Base-by-base conservation (phyloP, 768 basidiomycete species). In the Pisolithus albus region DNA sequence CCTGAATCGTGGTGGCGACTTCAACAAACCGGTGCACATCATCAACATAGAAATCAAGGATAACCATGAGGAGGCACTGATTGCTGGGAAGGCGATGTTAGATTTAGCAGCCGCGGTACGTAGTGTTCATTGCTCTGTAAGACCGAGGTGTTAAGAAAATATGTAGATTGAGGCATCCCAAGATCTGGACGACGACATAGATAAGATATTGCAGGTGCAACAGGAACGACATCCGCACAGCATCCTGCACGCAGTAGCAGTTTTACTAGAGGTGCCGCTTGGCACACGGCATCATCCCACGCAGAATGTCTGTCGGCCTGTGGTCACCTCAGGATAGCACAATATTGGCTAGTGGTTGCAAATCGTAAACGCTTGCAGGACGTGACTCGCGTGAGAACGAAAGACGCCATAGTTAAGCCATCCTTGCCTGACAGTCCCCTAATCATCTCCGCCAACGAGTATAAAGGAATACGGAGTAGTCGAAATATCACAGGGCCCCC, bases 1-100 rank as follows among this genome's bases (percentile, higher is more conserved):
- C 13, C 74, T 98, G 52, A 70, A 76, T 30, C 80, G 91, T 58
- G 93, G 92, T 26, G 91, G 96, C 4, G 94, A 98, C 52, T 85
- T 83, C 63, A 97, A 92, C 72, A 85, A 85, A 54, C 88, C 94
- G 2, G 92, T 98, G 16, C 96, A 99, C 68, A 68, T 99, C 40
- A 90, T 99, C 62, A 99, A 99, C 69, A 81, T 98, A 54, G 96
- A 99, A 64, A 98, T 98, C 70, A 96, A 90, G 73, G 96, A 99
- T 70, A 98, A 96, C 63, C 94, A 97, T 60, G 96, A 98, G 75
- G 96, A 99, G 69, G 96, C 96, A 0, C 75, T 88, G 44, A 92
- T 97, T 57, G 96, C 96, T 23, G 95, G 96, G 16, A 90, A 85
- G 67, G 93, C 95, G 2, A 93, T 98, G 65, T 74, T 98, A 26